Conservation (phyloP, 83 land plant species). For the Larix sibirica region DNA sequence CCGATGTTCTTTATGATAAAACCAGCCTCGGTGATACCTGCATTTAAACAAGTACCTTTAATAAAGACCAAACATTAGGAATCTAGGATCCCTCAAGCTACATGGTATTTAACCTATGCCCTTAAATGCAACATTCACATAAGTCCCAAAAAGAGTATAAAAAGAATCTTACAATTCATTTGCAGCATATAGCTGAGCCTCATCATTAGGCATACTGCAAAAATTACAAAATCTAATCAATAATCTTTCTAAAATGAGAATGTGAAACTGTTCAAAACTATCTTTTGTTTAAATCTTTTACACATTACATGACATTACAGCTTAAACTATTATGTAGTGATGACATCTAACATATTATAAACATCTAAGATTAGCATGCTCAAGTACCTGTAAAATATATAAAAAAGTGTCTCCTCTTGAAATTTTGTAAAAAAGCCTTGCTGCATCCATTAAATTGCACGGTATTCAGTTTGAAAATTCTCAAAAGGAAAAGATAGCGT, state of each 20-base stretch:
- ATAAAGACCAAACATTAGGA: background rate
- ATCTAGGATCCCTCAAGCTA: slow-evolving; percentile 4
- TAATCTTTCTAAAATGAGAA: background rate
- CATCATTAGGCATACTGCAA: slow-evolving; percentile 95
- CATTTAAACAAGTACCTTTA: slow-evolving; percentile 11
- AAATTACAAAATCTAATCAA: slow-evolving; percentile 11
- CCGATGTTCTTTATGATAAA: slow-evolving; percentile 72
- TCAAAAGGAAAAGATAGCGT: background rate
- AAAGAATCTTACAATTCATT: slow-evolving; percentile 75
- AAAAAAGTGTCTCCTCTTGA: slow-evolving; percentile 65
- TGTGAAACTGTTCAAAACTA: background rate
- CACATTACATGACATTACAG: background rate
- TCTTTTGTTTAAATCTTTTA: background rate
- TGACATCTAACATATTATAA: background rate
- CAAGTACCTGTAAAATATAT: slow-evolving; percentile 86
- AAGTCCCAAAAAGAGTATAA: background rate
- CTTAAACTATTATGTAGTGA: background rate
- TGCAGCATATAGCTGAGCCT: slow-evolving; percentile 90
- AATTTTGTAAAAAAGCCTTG: slow-evolving; percentile 67
- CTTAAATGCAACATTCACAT: background rate
- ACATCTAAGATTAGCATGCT: background rate
- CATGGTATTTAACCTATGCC: background rate
- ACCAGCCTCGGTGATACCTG: slow-evolving; percentile 83
- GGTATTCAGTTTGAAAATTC: background rate
- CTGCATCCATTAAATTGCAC: slow-evolving; percentile 34